Percentiles rank a stretch among this genome's conserved stretches.
Conservation (phyloP, 305 asterid species). For the Solanum chacoense region DNA sequence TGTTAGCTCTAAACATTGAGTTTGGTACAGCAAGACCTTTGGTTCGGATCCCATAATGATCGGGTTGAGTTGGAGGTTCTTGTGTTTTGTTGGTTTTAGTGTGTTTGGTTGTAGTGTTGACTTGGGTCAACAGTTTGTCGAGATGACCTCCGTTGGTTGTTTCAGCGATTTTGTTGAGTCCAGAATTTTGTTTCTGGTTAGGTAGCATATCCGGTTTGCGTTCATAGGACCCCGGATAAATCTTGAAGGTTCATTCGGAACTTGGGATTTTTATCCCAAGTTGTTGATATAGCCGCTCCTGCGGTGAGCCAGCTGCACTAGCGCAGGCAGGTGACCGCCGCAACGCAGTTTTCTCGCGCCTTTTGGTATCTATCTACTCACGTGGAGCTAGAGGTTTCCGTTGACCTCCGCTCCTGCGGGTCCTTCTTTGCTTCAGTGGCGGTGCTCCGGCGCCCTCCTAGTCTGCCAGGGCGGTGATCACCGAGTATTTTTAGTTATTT, state of each 20-base stretch:
- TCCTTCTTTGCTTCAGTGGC: neutral
- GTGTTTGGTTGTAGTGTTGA: neutral
- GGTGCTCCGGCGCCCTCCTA: neutral
- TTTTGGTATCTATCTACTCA: neutral
- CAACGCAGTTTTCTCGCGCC: neutral
- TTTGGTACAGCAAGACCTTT: neutral
- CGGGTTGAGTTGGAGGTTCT: neutral
- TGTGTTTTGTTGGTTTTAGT: neutral
- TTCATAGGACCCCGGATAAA: neutral
- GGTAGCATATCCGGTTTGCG: neutral
- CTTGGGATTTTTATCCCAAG: neutral
- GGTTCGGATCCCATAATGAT: neutral
- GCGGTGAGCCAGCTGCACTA: neutral
- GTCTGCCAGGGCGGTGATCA: neutral
- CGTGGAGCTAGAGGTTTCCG: neutral
- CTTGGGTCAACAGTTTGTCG: neutral
- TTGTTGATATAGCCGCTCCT: neutral
- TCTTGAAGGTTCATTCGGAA: neutral
- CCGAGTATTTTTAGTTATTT: neutral
- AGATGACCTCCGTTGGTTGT: neutral
- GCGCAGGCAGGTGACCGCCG: neutral
- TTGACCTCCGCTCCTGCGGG: neutral
- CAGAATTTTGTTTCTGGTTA: too few species aligned
- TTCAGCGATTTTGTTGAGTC: neutral
- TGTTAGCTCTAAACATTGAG: neutral